A percentile compares a stretch with the other conserved stretches of the same genome.
phyloP scores from a whole-genome alignment of 2,329 filamentous ascomycete genomes.

The Septoria linicola region DNA sequence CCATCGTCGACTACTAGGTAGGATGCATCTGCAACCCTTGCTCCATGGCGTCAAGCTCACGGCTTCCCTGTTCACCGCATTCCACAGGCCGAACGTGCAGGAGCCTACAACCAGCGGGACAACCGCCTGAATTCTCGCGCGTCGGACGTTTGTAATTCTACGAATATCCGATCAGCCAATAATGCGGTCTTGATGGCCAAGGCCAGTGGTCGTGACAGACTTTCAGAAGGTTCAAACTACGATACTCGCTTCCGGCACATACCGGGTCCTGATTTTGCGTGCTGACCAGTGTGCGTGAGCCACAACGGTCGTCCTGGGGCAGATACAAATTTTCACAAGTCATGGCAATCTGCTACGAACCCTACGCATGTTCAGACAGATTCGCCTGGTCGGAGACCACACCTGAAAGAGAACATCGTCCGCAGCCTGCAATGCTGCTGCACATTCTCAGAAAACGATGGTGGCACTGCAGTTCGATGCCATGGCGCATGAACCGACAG shows the following conservation, averaged over 20 bases:
- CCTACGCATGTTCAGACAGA: constrained; percentile 1
- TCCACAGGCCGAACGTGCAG: not conserved
- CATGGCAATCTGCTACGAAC: constrained; percentile 3
- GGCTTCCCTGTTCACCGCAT: constrained; percentile 2
- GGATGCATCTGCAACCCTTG: not conserved
- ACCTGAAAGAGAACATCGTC: not conserved
- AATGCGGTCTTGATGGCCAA: constrained; percentile 2
- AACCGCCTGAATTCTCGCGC: no score
- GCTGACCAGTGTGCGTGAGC: not conserved
- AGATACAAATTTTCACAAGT: not conserved
- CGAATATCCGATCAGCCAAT: not conserved
- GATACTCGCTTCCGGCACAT: not conserved
- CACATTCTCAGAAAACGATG: not conserved
- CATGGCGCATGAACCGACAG: not conserved
- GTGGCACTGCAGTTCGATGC: not conserved
- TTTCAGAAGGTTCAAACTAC: not conserved
- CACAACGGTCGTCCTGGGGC: not conserved
- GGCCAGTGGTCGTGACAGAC: constrained; percentile 9
- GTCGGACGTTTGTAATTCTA: not conserved
- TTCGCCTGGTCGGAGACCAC: not conserved
- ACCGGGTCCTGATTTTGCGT: not conserved
- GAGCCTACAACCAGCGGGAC: not conserved
- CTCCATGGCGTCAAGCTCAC: constrained; percentile 8
- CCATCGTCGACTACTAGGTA: not conserved
- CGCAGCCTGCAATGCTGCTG: not conserved